Conservation (phyloP, 1,139 yeast species). For the Candida frijolesensis region DNA sequence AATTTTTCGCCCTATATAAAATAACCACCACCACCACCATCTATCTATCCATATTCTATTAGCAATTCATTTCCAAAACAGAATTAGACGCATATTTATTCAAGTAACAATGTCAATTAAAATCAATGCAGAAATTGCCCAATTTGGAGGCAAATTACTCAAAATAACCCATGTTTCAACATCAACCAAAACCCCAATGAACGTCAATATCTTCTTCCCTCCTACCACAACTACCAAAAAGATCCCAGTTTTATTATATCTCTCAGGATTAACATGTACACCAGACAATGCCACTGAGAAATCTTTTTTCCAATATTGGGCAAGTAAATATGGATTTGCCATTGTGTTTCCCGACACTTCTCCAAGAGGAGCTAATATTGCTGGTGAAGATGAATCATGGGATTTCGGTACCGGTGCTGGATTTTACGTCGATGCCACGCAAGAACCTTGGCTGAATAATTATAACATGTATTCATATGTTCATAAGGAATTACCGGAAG, state of each 20-base stretch:
- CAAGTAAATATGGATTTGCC: conserved; percentile 81
- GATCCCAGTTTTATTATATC: conserved; percentile 75
- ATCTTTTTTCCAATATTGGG: conserved; percentile 84
- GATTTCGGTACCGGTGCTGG: conserved; percentile 97
- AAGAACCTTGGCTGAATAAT: conserved; percentile 67
- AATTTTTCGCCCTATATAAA: background rate
- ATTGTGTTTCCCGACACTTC: conserved; percentile 95
- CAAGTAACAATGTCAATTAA: conserved; percentile 47
- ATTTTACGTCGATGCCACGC: conserved; percentile 83
- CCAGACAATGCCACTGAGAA: conserved; percentile 95
- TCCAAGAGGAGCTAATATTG: conserved; percentile 86
- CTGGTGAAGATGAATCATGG: conserved; percentile 82
- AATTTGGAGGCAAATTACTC: conserved; percentile 74
- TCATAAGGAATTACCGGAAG: conserved; percentile 66
- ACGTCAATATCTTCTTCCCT: conserved; percentile 82
- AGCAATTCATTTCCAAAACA: background rate
- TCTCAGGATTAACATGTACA: conserved; percentile 91
- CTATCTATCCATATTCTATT: background rate
- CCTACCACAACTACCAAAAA: conserved; percentile 50
- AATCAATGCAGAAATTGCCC: conserved; percentile 57
- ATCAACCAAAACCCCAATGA: conserved; percentile 72
- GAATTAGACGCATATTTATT: too few relatives aligned
- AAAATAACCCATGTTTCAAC: conserved; percentile 76
- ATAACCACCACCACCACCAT: background rate
- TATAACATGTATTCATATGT: conserved; percentile 89